Evolutionary conservation across 768 basidiomycete genomes (phyloP), one percentile per base, ranked within the genome.

Genomic region (Termitomyces sp.): DNA sequence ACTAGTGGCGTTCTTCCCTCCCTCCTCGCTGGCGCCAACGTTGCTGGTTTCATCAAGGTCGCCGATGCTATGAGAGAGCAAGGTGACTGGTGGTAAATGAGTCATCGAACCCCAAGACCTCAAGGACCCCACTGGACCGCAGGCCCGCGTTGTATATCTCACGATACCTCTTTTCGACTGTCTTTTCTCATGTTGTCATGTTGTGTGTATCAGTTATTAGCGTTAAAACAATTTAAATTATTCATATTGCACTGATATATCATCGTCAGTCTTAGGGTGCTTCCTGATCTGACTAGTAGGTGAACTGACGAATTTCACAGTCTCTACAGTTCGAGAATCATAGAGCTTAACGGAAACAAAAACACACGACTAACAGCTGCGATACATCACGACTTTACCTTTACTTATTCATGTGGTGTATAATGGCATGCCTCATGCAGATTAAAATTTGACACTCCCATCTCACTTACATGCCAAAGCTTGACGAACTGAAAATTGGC

Each of bases 21-120:
- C 54, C 74, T 88, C 53, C 76, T 88, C 47, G 70, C 76, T 46
- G 87, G 87, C 47, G 87, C 86, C 58, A 90, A 90, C 74, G 84
- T 88, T 51, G 86, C 85, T 58, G 86, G 86, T 18, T 86, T 85
- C 71, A 80, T 84, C 70, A 84, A 85, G 69, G 81, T 81, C 57
- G 87, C 87, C 42, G 79, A 88, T 63, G 88, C 87, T 53, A 88
- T 88, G 85, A 79, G 75, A 66, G 85, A 80, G 63, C 86, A 88
- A 52, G 88, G 88, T 53, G 86, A 88, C 67, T 87, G 85, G 84
- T 90, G 85, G 86, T 88, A 78, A 76, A 73, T 53, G 59, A 7
- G 14, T 51, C 30, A n/a, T n/a, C 18, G 22, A 46, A 28, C 3
- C 3, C 44, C 13, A 26, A 26, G 2, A 26, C 26, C 14, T 4